Evolutionary conservation across 2,329 filamentous ascomycete genomes (phyloP).

Genomic region (Salinomyces thailandicus): DNA sequence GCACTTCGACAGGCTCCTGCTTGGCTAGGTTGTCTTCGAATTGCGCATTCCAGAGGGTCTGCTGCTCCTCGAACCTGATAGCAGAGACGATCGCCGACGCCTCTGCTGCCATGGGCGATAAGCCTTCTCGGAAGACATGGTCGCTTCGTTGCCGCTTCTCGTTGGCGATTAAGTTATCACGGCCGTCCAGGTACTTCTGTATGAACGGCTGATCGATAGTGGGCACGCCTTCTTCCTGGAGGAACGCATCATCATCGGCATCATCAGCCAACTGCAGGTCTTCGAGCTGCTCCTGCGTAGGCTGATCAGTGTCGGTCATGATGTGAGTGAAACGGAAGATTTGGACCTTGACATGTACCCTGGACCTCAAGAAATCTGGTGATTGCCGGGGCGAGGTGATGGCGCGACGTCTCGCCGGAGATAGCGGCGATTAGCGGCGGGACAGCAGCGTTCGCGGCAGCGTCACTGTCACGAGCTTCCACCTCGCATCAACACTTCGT

Average conservation of each 20-base stretch:
- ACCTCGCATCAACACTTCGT: too few species aligned
- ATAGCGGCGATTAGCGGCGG: too few species aligned
- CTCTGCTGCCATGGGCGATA: conserved; percentile 67
- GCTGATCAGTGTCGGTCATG: background rate
- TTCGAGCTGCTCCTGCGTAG: background rate
- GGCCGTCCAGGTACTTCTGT: conserved; percentile 67
- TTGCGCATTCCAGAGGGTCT: conserved; percentile 63
- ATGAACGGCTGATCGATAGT: conserved; percentile 61
- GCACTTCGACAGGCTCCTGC: conserved; percentile 51
- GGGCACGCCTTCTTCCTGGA: conserved; percentile 32
- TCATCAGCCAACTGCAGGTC: background rate
- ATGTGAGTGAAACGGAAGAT: too few species aligned
- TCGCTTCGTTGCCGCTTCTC: conserved; percentile 76
- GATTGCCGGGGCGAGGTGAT: too few species aligned
- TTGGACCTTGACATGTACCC: too few species aligned
- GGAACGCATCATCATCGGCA: conserved; percentile 28
- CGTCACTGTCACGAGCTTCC: too few species aligned
- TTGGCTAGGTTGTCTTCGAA: conserved; percentile 61
- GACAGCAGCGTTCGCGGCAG: too few species aligned
- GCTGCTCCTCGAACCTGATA: conserved; percentile 68
- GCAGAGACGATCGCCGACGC: conserved; percentile 71
- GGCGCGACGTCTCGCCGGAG: too few species aligned
- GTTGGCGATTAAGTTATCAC: conserved; percentile 64
- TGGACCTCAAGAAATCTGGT: too few species aligned
- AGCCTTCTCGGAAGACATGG: conserved; percentile 57